A percentile compares a stretch with the other conserved stretches of the same genome.
Evolutionary conservation across 2,329 filamentous ascomycete genomes (phyloP).

Genomic region (Septoria linicola): DNA sequence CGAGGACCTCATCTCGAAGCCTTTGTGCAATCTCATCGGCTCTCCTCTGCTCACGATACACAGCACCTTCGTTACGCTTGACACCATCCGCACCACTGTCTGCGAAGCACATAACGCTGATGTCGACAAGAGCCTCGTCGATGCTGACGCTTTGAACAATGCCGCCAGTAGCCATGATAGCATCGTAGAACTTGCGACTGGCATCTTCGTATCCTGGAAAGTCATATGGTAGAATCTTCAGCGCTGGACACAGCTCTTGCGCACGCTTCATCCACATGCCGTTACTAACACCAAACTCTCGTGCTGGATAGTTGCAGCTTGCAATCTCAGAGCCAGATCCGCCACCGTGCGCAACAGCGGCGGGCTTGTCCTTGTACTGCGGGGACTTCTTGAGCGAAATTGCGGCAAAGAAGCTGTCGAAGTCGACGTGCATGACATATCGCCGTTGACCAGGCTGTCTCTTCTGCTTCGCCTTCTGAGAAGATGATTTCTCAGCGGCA

Average conservation of each 20-base stretch:
- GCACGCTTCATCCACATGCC: constrained; percentile 99
- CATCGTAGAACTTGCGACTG: constrained; percentile 82
- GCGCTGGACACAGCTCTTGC: constrained; percentile 73
- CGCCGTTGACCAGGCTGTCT: constrained; percentile 63
- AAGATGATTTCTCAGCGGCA: constrained; percentile 65
- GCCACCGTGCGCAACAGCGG: constrained; percentile 82
- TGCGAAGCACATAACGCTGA: constrained; percentile 67
- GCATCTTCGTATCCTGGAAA: constrained; percentile 93
- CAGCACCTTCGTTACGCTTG: constrained; percentile 64
- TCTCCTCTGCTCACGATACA: constrained; percentile 75
- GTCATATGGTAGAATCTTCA: constrained; percentile 92
- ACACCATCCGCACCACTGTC: constrained; percentile 65
- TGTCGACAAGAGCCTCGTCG: constrained; percentile 88
- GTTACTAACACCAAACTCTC: constrained; percentile 84
- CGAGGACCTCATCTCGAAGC: constrained; percentile 69
- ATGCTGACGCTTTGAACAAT: constrained; percentile 94
- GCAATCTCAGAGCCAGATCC: constrained; percentile 91
- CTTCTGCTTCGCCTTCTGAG: constrained; percentile 53
- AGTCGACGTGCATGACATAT: constrained; percentile 94
- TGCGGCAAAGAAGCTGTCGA: constrained; percentile 97
- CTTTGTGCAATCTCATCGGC: constrained; percentile 68
- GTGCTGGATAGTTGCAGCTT: constrained; percentile 92
- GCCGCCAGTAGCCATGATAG: constrained; percentile 75
- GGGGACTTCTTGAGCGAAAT: constrained; percentile 80
- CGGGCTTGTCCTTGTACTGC: constrained; percentile 73